A percentile compares a stretch with the other conserved stretches of the same genome.
Evolutionary conservation across 441 rosid species (phyloP).

Genomic region (Erysimum cheiri): DNA sequence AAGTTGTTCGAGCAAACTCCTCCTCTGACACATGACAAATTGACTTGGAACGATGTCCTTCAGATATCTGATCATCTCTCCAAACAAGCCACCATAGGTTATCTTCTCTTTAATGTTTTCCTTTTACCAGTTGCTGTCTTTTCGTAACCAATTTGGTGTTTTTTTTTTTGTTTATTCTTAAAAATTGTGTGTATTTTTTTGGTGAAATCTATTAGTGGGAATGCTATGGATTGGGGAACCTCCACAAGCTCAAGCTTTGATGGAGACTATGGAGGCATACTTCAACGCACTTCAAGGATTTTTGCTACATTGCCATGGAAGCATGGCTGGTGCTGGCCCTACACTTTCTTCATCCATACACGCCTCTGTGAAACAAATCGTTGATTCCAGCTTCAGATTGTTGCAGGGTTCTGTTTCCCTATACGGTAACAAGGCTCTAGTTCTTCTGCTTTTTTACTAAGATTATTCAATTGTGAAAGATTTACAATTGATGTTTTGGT

Average conservation of each 20-base stretch:
- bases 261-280: slow-evolving; percentile 72
- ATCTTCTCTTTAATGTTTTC: background rate
- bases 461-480: background rate
- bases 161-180: background rate
- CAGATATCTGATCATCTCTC: slow-evolving; percentile 80
- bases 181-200: background rate
- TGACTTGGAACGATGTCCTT: slow-evolving; percentile 71
- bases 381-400: slow-evolving; percentile 84
- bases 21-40: slow-evolving; percentile 57
- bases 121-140: background rate
- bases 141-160: background rate
- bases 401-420: slow-evolving; percentile 69
- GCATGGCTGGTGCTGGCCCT: slow-evolving; percentile 73
- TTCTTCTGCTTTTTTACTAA: background rate
- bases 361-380: slow-evolving; percentile 67
- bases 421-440: slow-evolving; percentile 49
- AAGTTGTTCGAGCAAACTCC: slow-evolving; percentile 66
- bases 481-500: background rate
- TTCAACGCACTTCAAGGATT: slow-evolving; percentile 83
- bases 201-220: slow-evolving; percentile 53
- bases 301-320: slow-evolving; percentile 77
- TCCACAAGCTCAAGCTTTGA: slow-evolving; percentile 67
- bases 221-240: slow-evolving; percentile 84
- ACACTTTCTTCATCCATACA: slow-evolving; percentile 75
- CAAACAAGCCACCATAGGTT: slow-evolving; percentile 86